These are phyloP conservation scores for Colletotrichum gloeosporioides DNA, from an alignment of 2,329 filamentous ascomycete genomes.

Conservation along the genomic window DNA sequence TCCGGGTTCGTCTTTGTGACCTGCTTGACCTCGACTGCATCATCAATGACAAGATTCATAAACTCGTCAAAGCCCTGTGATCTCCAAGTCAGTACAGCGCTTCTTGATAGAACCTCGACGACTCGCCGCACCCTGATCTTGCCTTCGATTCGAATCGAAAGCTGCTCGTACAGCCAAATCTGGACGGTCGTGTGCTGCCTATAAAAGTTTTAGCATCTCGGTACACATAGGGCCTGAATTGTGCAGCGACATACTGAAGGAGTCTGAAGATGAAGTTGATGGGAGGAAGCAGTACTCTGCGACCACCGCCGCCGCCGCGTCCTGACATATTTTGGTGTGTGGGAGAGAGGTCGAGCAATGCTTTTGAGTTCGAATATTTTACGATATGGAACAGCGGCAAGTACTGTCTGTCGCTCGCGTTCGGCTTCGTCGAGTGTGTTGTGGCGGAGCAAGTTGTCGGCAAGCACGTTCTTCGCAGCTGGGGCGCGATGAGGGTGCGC, in stretches of 20 bases:
- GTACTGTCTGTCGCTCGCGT: neutral
- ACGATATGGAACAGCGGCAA: neutral
- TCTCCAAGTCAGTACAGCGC: constrained; percentile 19
- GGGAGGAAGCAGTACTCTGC: constrained; percentile 64
- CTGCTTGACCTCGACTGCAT: constrained; percentile 90
- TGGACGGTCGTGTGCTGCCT: constrained; percentile 79
- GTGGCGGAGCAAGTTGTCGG: neutral
- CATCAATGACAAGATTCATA: constrained; percentile 97
- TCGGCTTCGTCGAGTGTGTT: neutral
- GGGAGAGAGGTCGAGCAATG: neutral
- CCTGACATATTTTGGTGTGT: constrained; percentile 54
- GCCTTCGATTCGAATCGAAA: constrained; percentile 92
- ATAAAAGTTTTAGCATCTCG: neutral
- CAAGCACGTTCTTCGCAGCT: neutral
- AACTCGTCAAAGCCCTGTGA: constrained; percentile 95
- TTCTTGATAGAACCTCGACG: neutral
- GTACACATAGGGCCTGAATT: neutral
- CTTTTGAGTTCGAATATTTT: neutral
- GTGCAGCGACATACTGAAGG: constrained; percentile 59
- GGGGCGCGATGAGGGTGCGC: neutral
- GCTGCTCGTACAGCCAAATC: constrained; percentile 97
- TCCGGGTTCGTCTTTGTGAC: constrained; percentile 78
- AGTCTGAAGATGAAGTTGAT: constrained; percentile 74
- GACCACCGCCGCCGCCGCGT: constrained; percentile 63
- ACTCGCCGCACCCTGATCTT: constrained; percentile 81